These are phyloP conservation scores for Hemerocallis citrina DNA, from an alignment of 106 monocot species.

Conservation along the genomic window DNA sequence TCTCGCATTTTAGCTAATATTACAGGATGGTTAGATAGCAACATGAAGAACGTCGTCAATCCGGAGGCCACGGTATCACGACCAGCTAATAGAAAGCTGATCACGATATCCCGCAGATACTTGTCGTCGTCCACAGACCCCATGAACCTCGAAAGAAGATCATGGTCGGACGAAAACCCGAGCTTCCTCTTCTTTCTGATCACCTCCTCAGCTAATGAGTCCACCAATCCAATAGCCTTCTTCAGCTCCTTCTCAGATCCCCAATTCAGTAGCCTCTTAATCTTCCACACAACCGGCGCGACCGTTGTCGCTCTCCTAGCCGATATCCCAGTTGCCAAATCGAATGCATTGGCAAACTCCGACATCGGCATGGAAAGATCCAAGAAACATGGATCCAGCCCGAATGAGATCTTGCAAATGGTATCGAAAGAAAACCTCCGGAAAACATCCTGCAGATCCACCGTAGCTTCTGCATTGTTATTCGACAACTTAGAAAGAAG, in stretches of 20 bases:
- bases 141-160: slow-evolving; percentile 54
- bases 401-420: slow-evolving; percentile 52
- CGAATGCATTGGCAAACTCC: slow-evolving; percentile 41
- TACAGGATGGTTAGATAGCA: slow-evolving; percentile 33
- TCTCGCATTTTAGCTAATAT: slow-evolving; percentile 19
- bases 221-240: slow-evolving; percentile 6
- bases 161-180: slow-evolving; percentile 8
- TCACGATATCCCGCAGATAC: slow-evolving; percentile 51
- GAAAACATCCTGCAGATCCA: slow-evolving; percentile 50
- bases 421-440: slow-evolving; percentile 40
- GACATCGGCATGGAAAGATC: slow-evolving; percentile 25
- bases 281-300: too few species aligned
- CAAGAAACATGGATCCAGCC: slow-evolving; percentile 41
- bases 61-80: slow-evolving; percentile 55
- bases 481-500: slow-evolving; percentile 14
- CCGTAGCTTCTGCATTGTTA: not conserved
- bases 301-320: too few species aligned
- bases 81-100: slow-evolving; percentile 60
- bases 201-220: too few species aligned
- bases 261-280: slow-evolving; percentile 12
- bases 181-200: slow-evolving; percentile 26
- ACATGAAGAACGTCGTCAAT: slow-evolving; percentile 44
- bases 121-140: slow-evolving; percentile 30
- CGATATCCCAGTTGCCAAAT: too few species aligned
- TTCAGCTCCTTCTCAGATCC: slow-evolving; percentile 22